Evolutionary conservation across 1,139 yeast genomes (phyloP), one percentile per base, ranked within the genome.

Genomic region (Suhomyces guaymorum): DNA sequence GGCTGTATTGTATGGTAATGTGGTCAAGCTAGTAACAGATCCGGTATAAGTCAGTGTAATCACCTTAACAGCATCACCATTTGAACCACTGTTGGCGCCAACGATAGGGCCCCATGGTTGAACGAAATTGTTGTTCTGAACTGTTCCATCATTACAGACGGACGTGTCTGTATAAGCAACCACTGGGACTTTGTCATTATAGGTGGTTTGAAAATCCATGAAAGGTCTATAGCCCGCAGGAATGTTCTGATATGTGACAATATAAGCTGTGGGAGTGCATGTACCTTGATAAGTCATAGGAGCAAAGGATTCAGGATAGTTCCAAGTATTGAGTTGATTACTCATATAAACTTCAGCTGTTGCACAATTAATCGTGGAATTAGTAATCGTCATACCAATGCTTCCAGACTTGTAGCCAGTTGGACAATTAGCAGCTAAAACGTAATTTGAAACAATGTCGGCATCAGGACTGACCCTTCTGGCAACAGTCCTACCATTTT

Each of bases 161-260:
- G 48, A 49, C 2, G 22, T 33, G 38, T 54, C 50, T 9, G 48
- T 48, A 8, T 34, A 20, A n/a, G 39, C 28, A 4, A 33, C 9
- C 13, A 38, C 36, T n/a, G 51, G 38, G 4, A 44, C 46, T 5
- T 11, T 25, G 11, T 24, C 8, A 8, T 23, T 9, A n/a, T n/a
- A n/a, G n/a, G n/a, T n/a, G 10, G 28, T 19, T 2, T 31, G 22
- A 7, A 19, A 8, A 37, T 51, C 59, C 25, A 63, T 39, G 39
- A 49, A 63, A n/a, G 63, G 62, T 22, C 65, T 47, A 39, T 47
- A 59, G 4, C 66, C 68, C 3, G 62, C 57, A 2, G 68, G 66
- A 20, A 62, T 36, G 34, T 46, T 9, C 10, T 47, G 26, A 48
- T 65, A 60, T 1, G 44, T 14, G 8, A 39, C 37, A 1, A 52